A percentile compares a stretch with the other conserved stretches of the same genome.
These are phyloP conservation scores for Brassica cretica DNA, from an alignment of 345 rosid genomes.

Conservation along the genomic window DNA sequence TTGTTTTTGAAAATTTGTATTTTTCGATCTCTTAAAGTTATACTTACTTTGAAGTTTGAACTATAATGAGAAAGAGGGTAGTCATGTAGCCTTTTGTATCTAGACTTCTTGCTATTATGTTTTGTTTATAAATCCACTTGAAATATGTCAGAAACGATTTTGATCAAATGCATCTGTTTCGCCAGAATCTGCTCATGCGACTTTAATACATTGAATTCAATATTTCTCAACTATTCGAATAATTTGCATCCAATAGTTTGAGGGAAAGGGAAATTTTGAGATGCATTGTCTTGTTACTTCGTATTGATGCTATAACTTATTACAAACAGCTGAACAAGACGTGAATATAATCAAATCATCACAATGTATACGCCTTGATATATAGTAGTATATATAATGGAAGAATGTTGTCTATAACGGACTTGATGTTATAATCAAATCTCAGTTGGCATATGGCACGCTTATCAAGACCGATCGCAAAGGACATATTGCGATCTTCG, in stretches of 20 bases:
- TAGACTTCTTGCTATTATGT: conserved; percentile 6
- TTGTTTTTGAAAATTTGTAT: neutral
- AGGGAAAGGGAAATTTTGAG: neutral
- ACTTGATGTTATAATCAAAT: conserved; percentile 22
- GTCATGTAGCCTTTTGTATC: neutral
- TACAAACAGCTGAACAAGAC: neutral
- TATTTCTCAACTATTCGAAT: neutral
- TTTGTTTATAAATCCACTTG: conserved; percentile 44
- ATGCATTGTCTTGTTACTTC: neutral
- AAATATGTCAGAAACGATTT: conserved; percentile 42
- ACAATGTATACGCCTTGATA: neutral
- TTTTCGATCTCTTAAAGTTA: neutral
- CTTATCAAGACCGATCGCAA: conserved; percentile 31
- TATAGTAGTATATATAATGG: neutral
- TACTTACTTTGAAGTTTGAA: neutral
- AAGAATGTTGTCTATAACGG: neutral
- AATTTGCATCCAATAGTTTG: neutral
- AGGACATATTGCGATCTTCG: conserved; percentile 37
- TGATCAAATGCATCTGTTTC: conserved; percentile 28
- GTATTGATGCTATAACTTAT: neutral
- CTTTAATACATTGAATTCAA: conserved; percentile 15
- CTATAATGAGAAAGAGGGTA: conserved; percentile 5
- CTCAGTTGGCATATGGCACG: conserved; percentile 40
- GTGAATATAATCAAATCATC: neutral
- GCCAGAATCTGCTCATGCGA: conserved; percentile 33